A percentile compares a stretch with the other conserved stretches of the same genome.
Conservation (phyloP, 345 rosid genomes). For the Laguncularia racemosa region DNA sequence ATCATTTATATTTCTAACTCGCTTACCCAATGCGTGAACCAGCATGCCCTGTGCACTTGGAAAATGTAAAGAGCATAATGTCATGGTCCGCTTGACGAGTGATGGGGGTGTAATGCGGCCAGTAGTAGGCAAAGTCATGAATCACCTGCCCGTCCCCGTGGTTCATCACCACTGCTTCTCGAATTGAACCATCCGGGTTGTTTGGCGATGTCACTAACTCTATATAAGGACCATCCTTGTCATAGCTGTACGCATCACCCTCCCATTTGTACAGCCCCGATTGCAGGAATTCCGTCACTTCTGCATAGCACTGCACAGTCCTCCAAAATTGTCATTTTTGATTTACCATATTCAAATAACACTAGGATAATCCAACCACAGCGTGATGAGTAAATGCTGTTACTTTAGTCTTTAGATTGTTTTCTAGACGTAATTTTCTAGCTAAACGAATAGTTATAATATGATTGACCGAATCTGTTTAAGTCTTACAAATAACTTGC, state of each 20-base stretch:
- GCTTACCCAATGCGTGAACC: slow-evolving; percentile 88
- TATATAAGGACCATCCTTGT: slow-evolving; percentile 49
- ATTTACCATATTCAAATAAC: no score
- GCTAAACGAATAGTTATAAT: no score
- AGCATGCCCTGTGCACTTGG: slow-evolving; percentile 91
- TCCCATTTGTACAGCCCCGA: slow-evolving; percentile 80
- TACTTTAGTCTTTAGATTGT: no score
- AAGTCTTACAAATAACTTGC: no score
- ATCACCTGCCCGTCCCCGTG: slow-evolving; percentile 46
- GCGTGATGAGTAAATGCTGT: no score
- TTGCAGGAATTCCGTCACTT: slow-evolving; percentile 38
- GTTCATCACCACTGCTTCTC: slow-evolving; percentile 58
- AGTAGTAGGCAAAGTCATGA: slow-evolving; percentile 81
- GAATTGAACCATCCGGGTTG: slow-evolving; percentile 73
- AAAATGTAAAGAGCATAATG: slow-evolving; percentile 82
- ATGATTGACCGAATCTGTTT: no score
- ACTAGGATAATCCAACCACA: no score
- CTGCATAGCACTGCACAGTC: slow-evolving; percentile 48
- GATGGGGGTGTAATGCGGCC: slow-evolving; percentile 87
- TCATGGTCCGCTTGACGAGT: slow-evolving; percentile 54
- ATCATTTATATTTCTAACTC: neutral
- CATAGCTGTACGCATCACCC: slow-evolving; percentile 61
- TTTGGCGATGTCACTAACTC: slow-evolving; percentile 74
- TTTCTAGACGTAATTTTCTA: no score
- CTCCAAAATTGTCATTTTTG: neutral